Conservation (phyloP, 257 asterid species). For the Nemophila menziesii region DNA sequence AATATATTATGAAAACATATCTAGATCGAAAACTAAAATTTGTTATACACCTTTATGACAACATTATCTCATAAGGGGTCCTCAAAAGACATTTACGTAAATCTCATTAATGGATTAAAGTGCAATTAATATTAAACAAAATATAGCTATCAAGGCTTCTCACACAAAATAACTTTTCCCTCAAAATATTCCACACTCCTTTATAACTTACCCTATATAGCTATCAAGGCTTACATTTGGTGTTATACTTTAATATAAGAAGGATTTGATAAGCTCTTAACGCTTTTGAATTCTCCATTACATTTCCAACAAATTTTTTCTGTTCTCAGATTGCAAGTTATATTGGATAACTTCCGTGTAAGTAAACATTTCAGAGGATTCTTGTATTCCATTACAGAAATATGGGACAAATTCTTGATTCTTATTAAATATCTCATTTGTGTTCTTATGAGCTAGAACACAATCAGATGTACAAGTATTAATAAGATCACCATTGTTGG, state of each 20-base stretch:
- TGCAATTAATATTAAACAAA: too few species aligned
- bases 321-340: conserved; percentile 36
- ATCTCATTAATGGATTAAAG: too few species aligned
- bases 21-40: too few species aligned
- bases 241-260: conserved; percentile 53
- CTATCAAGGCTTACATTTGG: conserved; percentile 58
- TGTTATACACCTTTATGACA: too few species aligned
- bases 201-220: too few species aligned
- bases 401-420: conserved; percentile 36
- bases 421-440: conserved; percentile 13
- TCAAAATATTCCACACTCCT: too few species aligned
- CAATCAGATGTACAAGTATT: conserved; percentile 3
- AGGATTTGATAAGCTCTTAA: conserved; percentile 34
- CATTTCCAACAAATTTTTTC: conserved; percentile 46
- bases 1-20: too few species aligned
- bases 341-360: conserved; percentile 45
- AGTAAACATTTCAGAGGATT: conserved; percentile 42
- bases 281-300: conserved; percentile 73
- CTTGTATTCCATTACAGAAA: conserved; percentile 37
- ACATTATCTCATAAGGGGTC: too few species aligned
- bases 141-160: too few species aligned
- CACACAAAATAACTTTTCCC: too few species aligned
- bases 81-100: too few species aligned
- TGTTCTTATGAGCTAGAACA: conserved; percentile 15
- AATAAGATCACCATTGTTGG: conserved; percentile 17